Base-by-base conservation (phyloP, 345 rosid genomes). In the Salix arbutifolia region DNA sequence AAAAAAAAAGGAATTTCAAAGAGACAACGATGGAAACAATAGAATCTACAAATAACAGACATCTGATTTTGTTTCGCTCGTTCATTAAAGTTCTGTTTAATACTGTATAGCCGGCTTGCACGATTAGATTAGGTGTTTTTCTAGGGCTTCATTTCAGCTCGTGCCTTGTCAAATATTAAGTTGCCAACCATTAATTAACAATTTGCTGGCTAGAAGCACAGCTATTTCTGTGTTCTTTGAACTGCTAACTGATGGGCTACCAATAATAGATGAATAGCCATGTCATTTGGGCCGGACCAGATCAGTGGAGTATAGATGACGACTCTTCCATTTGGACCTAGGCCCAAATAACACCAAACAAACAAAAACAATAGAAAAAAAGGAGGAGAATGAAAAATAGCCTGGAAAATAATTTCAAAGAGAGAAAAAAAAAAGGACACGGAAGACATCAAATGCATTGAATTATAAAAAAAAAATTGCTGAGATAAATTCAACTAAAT, bases 11-110 rank as follows among this genome's bases (percentile, higher is more conserved):
- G 66, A 52, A 52, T 37, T 38, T 26, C 40, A 8, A 70, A 67
- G 68, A 40, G 75, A 67, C 14, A 65, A 50, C 12, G 26, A 48
- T 52, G 30, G 8, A 31, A 19, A 75, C 69, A 80, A 80, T 77
- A 79, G 79, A 71, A 85, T 82, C 85, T 50, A 52, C 30, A 33
- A 58, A 30, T 8, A 68, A 23, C 79, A 74, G 66, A 81, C 61
- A 81, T 79, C 82, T 50, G 85, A 79, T 83, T 23, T 77, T 75
- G 76, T 83, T 77, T 53, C 64, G 35, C 18, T 48, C 21, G 35
- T 31, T 48, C 21, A 6, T 21, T 8, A 12, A 8, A 40, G 72
- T 68, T 13, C 44, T 33, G 37, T 14, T 50, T 37, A 14, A 23
- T 13, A 50, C 66, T 53, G n/a, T 52, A 2, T 19, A 25, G 81